These are phyloP conservation scores for Globisporangium cederbergense DNA, from an alignment of 352 stramenopile genomes.

Conservation along the genomic window DNA sequence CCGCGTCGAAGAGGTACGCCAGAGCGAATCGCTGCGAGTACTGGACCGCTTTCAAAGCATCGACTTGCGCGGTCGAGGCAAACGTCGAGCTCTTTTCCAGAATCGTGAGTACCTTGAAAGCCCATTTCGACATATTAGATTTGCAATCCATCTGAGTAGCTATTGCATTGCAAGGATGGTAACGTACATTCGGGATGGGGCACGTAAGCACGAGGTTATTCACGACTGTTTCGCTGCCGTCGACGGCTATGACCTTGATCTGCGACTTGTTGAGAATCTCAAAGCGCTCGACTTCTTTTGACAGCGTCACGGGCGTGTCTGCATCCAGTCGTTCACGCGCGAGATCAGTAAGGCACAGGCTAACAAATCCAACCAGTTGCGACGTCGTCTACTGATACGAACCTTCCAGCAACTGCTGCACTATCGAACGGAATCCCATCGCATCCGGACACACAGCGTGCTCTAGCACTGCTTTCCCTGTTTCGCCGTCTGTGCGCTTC, in stretches of 20 bases:
- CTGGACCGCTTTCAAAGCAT: constrained; percentile 38
- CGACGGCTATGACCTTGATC: constrained; percentile 39
- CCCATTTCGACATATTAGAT: neutral
- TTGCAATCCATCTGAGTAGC: neutral
- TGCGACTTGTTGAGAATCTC: constrained; percentile 44
- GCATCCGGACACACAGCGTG: constrained; percentile 39
- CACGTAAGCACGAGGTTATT: constrained; percentile 70
- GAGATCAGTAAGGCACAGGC: neutral
- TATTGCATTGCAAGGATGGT: neutral
- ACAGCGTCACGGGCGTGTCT: constrained; percentile 43
- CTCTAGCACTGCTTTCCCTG: constrained; percentile 19
- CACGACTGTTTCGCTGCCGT: constrained; percentile 50
- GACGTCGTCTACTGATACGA: neutral
- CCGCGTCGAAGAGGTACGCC: constrained; percentile 56
- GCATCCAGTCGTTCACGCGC: neutral
- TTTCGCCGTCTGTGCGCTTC: constrained; percentile 2
- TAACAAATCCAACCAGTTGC: too few relatives aligned
- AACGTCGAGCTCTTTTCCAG: constrained; percentile 49
- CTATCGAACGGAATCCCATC: constrained; percentile 52
- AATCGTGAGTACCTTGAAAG: constrained; percentile 36
- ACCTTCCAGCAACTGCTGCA: constrained; percentile 48
- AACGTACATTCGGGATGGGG: constrained; percentile 46
- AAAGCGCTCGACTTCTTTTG: constrained; percentile 45
- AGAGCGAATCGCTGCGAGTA: constrained; percentile 74
- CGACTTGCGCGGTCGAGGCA: constrained; percentile 20